phyloP scores from a whole-genome alignment of 2,329 filamentous ascomycete species.

The Phialophora chinensis region DNA sequence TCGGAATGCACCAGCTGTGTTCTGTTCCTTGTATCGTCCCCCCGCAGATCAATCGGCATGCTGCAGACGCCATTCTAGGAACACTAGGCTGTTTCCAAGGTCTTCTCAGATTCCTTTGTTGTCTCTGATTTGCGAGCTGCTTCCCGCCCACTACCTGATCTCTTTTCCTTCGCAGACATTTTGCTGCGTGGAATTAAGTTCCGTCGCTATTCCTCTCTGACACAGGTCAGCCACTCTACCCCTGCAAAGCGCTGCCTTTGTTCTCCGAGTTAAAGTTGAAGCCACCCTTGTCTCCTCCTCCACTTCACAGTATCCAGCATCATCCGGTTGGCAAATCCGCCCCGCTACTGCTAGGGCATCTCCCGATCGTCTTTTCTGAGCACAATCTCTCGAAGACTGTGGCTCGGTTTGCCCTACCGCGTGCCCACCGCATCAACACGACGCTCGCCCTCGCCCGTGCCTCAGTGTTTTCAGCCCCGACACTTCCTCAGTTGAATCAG shows the following conservation, averaged over 20 bases:
- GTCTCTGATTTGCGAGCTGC: neutral
- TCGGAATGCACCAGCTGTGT: neutral
- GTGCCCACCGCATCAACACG: neutral
- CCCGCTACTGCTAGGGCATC: neutral
- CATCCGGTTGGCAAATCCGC: neutral
- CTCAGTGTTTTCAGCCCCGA: neutral
- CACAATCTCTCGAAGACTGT: neutral
- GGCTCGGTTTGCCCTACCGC: neutral
- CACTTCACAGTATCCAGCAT: neutral
- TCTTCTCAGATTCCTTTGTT: neutral
- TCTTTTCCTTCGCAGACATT: neutral
- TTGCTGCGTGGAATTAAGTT: neutral
- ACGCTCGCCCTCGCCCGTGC: neutral
- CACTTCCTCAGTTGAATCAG: neutral
- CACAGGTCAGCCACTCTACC: constrained; percentile 3
- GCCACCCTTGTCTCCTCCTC: neutral
- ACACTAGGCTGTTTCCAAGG: neutral
- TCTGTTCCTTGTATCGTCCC: neutral
- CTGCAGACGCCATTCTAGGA: neutral
- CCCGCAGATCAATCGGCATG: neutral
- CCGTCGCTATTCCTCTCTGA: neutral
- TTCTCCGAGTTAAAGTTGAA: neutral
- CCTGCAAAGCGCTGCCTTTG: neutral
- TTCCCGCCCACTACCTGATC: neutral
- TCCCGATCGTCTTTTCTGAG: neutral